Base-by-base conservation (phyloP, 495 filamentous ascomycete genomes). In the Tetracladium setigerum region DNA sequence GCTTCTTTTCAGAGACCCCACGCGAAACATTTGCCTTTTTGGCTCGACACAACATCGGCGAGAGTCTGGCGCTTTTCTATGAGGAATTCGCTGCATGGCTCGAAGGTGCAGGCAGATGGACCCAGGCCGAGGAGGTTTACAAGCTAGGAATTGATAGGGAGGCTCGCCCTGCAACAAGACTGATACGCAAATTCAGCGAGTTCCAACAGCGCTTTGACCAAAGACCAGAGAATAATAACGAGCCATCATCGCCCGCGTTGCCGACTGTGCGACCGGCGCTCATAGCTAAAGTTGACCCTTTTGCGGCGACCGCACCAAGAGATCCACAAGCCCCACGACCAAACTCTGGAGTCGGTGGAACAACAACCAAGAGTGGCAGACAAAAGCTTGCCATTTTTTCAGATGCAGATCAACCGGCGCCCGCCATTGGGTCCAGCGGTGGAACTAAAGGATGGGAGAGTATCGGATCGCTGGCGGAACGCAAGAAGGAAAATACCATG, bases 21-120 rank as follows among this genome's bases (percentile, higher is more conserved):
- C 81, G 92, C 36, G 92, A 98, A 58, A 87, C 84, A 0, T 98
- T 88, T 56, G 84, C 89, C 11, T 98, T 92, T 57, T 72, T 98
- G 31, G 81, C 90, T 1, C 86, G 91, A 17, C 89, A 97, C 50
- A 74, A 75, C 47, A 84, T 97, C 49, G 92, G 90, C 38, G 90
- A 95, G 55, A 71, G 78, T 1, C 70, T 98, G 9, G 92, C 92
- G 0, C 67, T 96, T n/a, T 98, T 89, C 59, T 97, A 98, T 63
- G 92, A 98, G 58, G 94, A 97, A 56, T 97, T 94, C 67, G 89
- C 92, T 0, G 84, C 78, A 0, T 95, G 90, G 86, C 66, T 98
- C 15, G 92, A 98, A 67, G 73, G 79, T 41, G 83, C 81, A 10
- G 88, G 84, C 14, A 74, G 89, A 41, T 95, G 91, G 87, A 75